Evolutionary conservation across 345 rosid species (phyloP), one percentile per base, ranked within the genome.

Genomic region (Hibiscus mutabilis): DNA sequence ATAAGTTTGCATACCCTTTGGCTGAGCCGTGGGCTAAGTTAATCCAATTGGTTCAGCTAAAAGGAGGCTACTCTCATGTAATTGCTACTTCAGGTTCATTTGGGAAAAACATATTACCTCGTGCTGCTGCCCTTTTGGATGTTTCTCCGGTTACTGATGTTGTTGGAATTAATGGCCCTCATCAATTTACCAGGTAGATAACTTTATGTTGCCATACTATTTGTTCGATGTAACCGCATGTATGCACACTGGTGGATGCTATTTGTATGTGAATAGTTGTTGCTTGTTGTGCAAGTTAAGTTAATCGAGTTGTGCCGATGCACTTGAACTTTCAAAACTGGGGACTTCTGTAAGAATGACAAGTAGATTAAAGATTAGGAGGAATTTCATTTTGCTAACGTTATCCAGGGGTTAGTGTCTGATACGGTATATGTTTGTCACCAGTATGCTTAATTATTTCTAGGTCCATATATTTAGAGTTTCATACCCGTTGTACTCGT

Each of bases 121-220:
- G 99, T 74, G 91, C 91, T 0, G 98, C 99, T 69, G 92, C 99
- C 71, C 84, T 92, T 63, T 82, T 92, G 70, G 97, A 92, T 78
- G 94, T 95, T 77, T 92, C 94, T 81, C 99, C 97, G 13, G 73
- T 89, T 78, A 95, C 99, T 66, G 98, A 95, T 86, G 96, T 95
- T 74, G 78, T 84, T 82, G 83, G 76, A 78, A 81, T 95, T 69
- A 82, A 83, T 69, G 85, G 82, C 44, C 77, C 96, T 56, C 44
- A 60, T 71, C 90, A 84, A 63, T 95, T 95, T 81, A 81, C 87
- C 79, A 89, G 99, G 99, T 92, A 89, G 99, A 97, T 92, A 73
- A 66, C 27, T 24, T 46, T 65, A 24, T 46, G 19, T 66, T 66
- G 13, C 1, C 21, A 22, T 66, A 46, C 35, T 46, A 14, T 42